Conservation (phyloP, 257 asterid species). For the Solanum medicagineum region DNA sequence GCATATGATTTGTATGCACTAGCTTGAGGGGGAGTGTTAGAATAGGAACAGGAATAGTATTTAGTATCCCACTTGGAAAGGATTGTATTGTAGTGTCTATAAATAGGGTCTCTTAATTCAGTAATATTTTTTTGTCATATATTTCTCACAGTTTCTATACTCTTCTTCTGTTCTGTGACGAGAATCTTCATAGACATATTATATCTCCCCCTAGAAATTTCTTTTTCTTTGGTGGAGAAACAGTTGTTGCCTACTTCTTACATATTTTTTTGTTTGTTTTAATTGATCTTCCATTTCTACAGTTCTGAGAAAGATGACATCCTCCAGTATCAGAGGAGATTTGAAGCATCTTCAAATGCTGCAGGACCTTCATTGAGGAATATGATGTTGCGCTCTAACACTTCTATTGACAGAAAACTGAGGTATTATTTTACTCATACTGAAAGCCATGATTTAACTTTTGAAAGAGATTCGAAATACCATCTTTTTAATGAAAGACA, state of each 20-base stretch:
- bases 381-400: conserved; percentile 65
- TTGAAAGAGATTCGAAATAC: background rate
- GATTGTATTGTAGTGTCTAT: too few species aligned
- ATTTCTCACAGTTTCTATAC: background rate
- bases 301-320: conserved; percentile 84
- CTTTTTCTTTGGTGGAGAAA: background rate
- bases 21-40: too few species aligned
- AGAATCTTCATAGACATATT: background rate
- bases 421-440: conserved; percentile 32
- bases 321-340: conserved; percentile 52
- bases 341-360: conserved; percentile 64
- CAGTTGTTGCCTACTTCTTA: background rate
- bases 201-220: background rate
- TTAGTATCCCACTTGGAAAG: too few species aligned
- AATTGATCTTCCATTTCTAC: conserved; percentile 9
- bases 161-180: background rate
- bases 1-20: too few species aligned
- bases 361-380: conserved; percentile 75
- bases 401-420: conserved; percentile 62
- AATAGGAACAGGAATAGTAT: too few species aligned
- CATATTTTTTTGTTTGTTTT: background rate
- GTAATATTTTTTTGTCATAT: too few species aligned
- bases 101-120: too few species aligned
- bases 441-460: background rate
- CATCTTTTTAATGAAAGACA: background rate